Conservation (phyloP, 768 basidiomycete genomes). For the Zangia roseola region DNA sequence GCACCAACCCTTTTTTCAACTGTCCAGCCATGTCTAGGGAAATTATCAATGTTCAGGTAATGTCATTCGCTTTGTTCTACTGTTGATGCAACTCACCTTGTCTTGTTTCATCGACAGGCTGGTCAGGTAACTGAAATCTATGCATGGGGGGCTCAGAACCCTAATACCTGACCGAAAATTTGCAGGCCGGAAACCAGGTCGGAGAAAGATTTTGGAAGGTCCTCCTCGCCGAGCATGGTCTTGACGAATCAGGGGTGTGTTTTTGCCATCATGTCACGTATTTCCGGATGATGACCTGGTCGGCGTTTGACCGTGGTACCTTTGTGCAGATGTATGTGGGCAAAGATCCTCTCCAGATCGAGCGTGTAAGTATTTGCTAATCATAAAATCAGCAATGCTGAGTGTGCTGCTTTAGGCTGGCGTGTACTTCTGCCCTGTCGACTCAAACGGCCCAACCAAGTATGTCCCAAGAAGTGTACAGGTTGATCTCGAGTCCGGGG, state of each 20-base stretch:
- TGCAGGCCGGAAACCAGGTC: slow-evolving; percentile 70
- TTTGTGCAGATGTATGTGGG: slow-evolving; percentile 61
- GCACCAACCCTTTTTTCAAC: slow-evolving; percentile 17
- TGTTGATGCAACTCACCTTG: slow-evolving; percentile 4
- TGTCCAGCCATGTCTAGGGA: slow-evolving; percentile 61
- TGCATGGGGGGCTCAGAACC: background rate
- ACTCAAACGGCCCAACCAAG: slow-evolving; percentile 51
- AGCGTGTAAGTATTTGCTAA: slow-evolving; percentile 49
- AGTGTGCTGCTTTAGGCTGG: slow-evolving; percentile 48
- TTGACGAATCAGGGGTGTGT: slow-evolving; percentile 66
- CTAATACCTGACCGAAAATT: slow-evolving; percentile 20
- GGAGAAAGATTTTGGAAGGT: slow-evolving; percentile 89
- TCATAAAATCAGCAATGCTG: background rate
- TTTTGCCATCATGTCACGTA: slow-evolving; percentile 4
- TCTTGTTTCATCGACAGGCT: slow-evolving; percentile 40
- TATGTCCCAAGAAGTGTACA: slow-evolving; percentile 91
- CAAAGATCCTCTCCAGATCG: slow-evolving; percentile 70
- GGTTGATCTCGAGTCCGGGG: slow-evolving; percentile 87
- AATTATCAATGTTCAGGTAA: slow-evolving; percentile 79
- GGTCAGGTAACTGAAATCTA: slow-evolving; percentile 54
- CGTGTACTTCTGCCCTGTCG: slow-evolving; percentile 80
- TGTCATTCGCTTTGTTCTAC: slow-evolving; percentile 6
- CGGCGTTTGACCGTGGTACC: slow-evolving; percentile 8
- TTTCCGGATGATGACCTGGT: slow-evolving; percentile 15
- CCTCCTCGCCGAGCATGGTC: slow-evolving; percentile 83